A percentile compares a stretch with the other conserved stretches of the same genome.
These are phyloP conservation scores for Eimeria praecox DNA, from an alignment of 169 alveolate genomes.

Conservation along the genomic window DNA sequence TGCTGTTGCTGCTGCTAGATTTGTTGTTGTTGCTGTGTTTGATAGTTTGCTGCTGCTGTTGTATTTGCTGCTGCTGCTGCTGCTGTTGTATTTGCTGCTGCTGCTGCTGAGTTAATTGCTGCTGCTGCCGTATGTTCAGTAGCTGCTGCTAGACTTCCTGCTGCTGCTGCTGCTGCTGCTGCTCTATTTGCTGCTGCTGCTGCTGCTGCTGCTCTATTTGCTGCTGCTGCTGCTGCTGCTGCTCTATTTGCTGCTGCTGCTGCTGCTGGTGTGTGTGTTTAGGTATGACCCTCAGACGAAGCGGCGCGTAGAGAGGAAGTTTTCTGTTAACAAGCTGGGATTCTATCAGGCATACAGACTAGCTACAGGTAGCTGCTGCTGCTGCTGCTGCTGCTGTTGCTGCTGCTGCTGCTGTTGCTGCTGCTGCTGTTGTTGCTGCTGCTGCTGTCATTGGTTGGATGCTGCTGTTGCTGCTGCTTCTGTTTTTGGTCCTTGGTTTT, in stretches of 20 bases:
- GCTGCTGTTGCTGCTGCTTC: neutral
- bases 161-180: neutral
- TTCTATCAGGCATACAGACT: slow-evolving; percentile 59
- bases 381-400: slow-evolving; percentile 11
- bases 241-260: neutral
- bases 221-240: neutral
- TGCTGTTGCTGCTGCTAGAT: neutral
- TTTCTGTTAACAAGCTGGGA: slow-evolving; percentile 67
- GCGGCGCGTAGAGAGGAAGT: slow-evolving; percentile 72
- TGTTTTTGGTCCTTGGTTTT: neutral
- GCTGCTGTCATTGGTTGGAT: no score
- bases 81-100: neutral
- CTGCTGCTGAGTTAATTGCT: no score
- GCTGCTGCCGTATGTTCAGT: neutral
- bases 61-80: neutral
- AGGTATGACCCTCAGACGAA: slow-evolving; percentile 70
- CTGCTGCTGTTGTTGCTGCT: no score
- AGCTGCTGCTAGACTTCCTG: neutral
- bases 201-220: neutral
- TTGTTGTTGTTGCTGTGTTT: neutral
- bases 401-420: neutral
- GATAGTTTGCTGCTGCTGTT: neutral
- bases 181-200: neutral
- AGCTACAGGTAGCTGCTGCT: slow-evolving; percentile 60
- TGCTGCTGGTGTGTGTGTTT: neutral